Conservation (phyloP, 2,329 filamentous ascomycete genomes). For the Calonectria pteridis region DNA sequence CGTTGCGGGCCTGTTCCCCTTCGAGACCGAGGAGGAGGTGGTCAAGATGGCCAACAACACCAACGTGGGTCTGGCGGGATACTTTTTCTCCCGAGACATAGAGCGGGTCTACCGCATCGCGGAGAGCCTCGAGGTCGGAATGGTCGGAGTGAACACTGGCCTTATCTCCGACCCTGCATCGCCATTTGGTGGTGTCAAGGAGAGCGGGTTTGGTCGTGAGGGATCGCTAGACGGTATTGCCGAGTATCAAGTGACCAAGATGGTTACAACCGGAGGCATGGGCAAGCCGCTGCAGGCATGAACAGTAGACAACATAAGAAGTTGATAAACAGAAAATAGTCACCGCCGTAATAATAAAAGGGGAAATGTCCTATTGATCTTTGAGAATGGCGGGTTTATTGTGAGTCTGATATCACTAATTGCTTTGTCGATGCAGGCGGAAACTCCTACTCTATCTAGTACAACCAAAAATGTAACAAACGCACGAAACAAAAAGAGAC, state of each 20-base stretch:
- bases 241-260: conserved; percentile 83
- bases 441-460: neutral
- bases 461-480: neutral
- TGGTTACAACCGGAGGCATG: conserved; percentile 66
- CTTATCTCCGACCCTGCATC: conserved; percentile 69
- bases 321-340: neutral
- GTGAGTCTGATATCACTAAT: neutral
- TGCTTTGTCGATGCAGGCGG: neutral
- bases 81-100: conserved; percentile 84
- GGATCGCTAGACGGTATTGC: conserved; percentile 82
- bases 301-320: neutral
- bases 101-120: conserved; percentile 72
- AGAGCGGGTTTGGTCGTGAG: conserved; percentile 85
- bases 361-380: neutral
- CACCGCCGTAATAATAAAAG: neutral
- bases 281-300: conserved; percentile 63
- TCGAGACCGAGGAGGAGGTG: conserved; percentile 90
- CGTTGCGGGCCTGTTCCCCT: conserved; percentile 89
- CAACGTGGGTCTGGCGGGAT: conserved; percentile 91
- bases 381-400: neutral
- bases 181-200: conserved; percentile 84
- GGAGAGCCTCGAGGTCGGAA: conserved; percentile 83
- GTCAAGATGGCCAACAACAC: conserved; percentile 84
- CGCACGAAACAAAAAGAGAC: no score
- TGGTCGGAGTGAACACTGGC: conserved; percentile 88